Conservation (phyloP, 805 yeast species). For the Candida rishiriensis region DNA sequence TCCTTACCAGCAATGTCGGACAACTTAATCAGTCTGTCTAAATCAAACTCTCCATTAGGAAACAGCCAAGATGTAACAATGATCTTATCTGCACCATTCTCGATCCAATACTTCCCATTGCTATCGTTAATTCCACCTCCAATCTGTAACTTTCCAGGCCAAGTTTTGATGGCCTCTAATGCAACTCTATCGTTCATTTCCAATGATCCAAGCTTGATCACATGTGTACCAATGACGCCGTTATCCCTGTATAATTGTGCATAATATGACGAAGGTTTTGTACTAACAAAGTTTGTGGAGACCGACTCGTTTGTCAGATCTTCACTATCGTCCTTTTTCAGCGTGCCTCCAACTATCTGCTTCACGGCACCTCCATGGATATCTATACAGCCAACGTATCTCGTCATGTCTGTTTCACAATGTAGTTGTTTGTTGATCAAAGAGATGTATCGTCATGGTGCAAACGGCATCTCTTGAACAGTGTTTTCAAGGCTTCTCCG, state of each 20-base stretch:
- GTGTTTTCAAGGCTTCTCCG: too few relatives aligned
- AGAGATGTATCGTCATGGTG: too few relatives aligned
- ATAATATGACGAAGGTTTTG: constrained; percentile 68
- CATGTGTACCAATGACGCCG: constrained; percentile 75
- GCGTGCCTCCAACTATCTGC: constrained; percentile 94
- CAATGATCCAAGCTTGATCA: constrained; percentile 80
- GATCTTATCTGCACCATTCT: constrained; percentile 75
- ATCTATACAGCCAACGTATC: constrained; percentile 91
- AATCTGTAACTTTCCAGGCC: constrained; percentile 75
- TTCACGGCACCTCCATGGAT: constrained; percentile 93
- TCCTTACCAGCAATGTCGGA: constrained; percentile 56
- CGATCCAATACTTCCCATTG: constrained; percentile 78
- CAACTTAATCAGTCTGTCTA: constrained; percentile 48
- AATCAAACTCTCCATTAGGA: constrained; percentile 51
- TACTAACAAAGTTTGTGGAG: constrained; percentile 74
- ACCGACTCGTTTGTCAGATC: constrained; percentile 34
- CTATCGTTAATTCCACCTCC: constrained; percentile 86
- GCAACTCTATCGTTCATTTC: constrained; percentile 83
- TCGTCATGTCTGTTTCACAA: constrained; percentile 52
- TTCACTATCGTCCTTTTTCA: constrained; percentile 50
- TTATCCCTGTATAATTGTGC: constrained; percentile 62
- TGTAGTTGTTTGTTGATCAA: too few relatives aligned
- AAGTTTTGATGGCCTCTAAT: constrained; percentile 59
- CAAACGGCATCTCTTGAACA: too few relatives aligned
- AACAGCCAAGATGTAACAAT: constrained; percentile 92